Percentiles rank a stretch among this genome's conserved stretches.
Conservation (phyloP, 2,329 filamentous ascomycete species). For the Hortaea werneckii region DNA sequence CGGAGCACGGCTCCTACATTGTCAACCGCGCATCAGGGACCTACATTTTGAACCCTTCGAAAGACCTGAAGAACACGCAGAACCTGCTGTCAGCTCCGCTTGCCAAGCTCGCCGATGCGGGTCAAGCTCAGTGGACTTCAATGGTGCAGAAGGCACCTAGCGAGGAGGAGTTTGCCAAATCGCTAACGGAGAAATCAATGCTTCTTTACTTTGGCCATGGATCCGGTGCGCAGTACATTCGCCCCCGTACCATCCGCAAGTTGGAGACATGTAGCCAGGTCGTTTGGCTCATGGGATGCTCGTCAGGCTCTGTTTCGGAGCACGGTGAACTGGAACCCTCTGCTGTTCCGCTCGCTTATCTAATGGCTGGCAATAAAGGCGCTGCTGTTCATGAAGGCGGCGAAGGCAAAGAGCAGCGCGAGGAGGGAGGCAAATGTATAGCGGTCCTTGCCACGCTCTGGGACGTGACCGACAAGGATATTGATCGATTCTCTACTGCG, state of each 20-base stretch:
- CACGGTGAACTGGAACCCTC: conserved; percentile 83
- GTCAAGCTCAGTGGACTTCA: conserved; percentile 48
- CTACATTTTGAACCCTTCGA: conserved; percentile 83
- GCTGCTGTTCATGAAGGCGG: neutral
- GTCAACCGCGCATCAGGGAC: conserved; percentile 49
- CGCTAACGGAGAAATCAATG: conserved; percentile 57
- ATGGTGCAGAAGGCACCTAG: conserved; percentile 60
- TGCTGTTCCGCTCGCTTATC: conserved; percentile 83
- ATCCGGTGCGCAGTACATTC: conserved; percentile 87
- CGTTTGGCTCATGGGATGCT: conserved; percentile 89
- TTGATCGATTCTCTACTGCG: conserved; percentile 77
- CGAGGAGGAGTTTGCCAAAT: conserved; percentile 65
- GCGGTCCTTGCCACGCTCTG: conserved; percentile 87
- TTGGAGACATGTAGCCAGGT: conserved; percentile 38
- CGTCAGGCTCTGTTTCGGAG: conserved; percentile 69
- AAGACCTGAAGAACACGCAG: conserved; percentile 73
- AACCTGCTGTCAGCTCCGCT: conserved; percentile 61
- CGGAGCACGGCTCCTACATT: conserved; percentile 26
- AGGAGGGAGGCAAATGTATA: conserved; percentile 30
- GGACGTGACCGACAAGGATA: conserved; percentile 97
- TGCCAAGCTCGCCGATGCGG: conserved; percentile 25
- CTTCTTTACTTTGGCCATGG: conserved; percentile 95
- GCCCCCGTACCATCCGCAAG: conserved; percentile 68
- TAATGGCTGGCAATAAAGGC: conserved; percentile 60
- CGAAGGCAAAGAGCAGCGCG: neutral